A percentile compares a stretch with the other conserved stretches of the same genome.
Conservation (phyloP, 2,329 filamentous ascomycete species). For the Dactylonectria estremocensis region DNA sequence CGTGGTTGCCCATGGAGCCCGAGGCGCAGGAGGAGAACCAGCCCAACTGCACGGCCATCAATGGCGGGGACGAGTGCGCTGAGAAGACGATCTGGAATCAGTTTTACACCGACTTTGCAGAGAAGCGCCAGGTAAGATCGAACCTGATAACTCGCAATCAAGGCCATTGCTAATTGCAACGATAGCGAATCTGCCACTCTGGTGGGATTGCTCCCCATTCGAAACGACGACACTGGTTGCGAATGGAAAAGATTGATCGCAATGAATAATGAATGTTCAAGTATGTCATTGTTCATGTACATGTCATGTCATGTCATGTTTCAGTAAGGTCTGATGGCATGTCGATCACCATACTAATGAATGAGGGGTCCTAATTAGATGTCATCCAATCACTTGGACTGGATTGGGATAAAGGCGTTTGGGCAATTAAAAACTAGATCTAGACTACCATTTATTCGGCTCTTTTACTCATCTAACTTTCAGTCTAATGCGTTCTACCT, state of each 20-base stretch:
- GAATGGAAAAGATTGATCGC: neutral
- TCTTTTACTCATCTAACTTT: neutral
- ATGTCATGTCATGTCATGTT: no score
- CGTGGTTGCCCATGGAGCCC: neutral
- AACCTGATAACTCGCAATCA: neutral
- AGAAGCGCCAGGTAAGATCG: constrained; percentile 28
- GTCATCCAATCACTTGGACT: neutral
- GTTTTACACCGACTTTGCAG: constrained; percentile 35
- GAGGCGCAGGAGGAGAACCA: constrained; percentile 15
- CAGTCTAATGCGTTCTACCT: neutral
- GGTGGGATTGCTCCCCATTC: no score
- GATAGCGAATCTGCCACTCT: neutral
- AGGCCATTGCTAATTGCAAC: neutral
- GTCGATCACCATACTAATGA: neutral
- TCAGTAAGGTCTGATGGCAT: neutral
- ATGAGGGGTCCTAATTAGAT: neutral
- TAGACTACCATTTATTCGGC: neutral
- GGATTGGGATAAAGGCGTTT: neutral
- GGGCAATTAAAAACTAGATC: neutral
- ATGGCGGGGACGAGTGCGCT: constrained; percentile 7
- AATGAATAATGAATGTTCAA: neutral
- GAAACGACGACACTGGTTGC: neutral
- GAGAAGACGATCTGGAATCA: constrained; percentile 40
- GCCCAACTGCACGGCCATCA: constrained; percentile 13
- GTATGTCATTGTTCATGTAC: no score